Conservation (phyloP, 768 basidiomycete species). For the Boletus speciosus region DNA sequence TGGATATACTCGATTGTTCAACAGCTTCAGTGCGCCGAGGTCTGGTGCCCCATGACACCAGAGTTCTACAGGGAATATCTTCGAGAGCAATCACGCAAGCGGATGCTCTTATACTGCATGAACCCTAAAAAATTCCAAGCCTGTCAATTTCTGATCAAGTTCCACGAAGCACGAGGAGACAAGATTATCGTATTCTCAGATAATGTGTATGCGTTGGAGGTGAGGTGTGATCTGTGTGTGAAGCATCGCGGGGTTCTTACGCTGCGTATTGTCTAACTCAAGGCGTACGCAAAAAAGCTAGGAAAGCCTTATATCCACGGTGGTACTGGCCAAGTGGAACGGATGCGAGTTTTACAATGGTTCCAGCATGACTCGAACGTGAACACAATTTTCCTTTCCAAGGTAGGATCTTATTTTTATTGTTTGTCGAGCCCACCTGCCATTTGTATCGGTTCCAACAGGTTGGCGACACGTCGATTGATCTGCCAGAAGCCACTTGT, state of each 20-base stretch:
- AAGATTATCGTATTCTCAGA: slow-evolving; percentile 99
- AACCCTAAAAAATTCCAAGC: slow-evolving; percentile 99
- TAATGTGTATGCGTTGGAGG: slow-evolving; percentile 96
- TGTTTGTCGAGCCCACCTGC: slow-evolving; percentile 8
- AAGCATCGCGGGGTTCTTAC: not conserved
- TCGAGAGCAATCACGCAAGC: slow-evolving; percentile 85
- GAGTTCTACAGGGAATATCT: slow-evolving; percentile 99
- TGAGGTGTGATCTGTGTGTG: slow-evolving; percentile 31
- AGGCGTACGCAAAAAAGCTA: slow-evolving; percentile 93
- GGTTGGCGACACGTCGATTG: slow-evolving; percentile 99
- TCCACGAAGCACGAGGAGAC: slow-evolving; percentile 95
- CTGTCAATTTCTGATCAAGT: slow-evolving; percentile 97
- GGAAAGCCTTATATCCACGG: slow-evolving; percentile 96
- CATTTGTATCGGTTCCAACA: slow-evolving; percentile 30
- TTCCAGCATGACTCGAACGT: slow-evolving; percentile 95
- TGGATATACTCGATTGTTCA: not conserved
- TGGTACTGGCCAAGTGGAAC: slow-evolving; percentile 89
- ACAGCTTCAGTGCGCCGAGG: slow-evolving; percentile 83
- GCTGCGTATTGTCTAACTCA: not conserved
- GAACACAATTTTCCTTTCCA: slow-evolving; percentile 98
- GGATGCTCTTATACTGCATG: slow-evolving; percentile 98
- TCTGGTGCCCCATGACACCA: slow-evolving; percentile 99
- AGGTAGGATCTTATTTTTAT: slow-evolving; percentile 46
- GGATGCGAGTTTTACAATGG: slow-evolving; percentile 90
- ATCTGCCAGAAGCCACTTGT: slow-evolving; percentile 98